Percentiles rank a stretch among this genome's conserved stretches.
phyloP scores from a whole-genome alignment of 73 alveolate species.

The Paramecium primaurelia region DNA sequence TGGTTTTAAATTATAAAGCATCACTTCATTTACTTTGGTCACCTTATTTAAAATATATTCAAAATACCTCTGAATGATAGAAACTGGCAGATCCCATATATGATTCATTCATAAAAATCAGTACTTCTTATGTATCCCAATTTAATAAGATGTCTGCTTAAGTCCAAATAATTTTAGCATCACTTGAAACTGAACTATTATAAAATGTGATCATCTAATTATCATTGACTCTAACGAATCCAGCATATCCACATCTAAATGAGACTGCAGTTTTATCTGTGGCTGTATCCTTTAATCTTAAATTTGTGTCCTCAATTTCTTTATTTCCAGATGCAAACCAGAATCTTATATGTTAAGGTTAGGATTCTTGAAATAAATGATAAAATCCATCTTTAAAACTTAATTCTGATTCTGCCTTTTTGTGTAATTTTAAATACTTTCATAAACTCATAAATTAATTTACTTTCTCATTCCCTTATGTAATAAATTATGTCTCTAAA shows the following conservation, averaged over 20 bases:
- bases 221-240: constrained; percentile 57
- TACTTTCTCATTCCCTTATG: background rate
- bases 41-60: constrained; percentile 30
- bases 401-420: background rate
- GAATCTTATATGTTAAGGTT: constrained; percentile 46
- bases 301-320: constrained; percentile 55
- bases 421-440: background rate
- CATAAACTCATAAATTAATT: background rate
- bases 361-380: background rate
- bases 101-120: constrained; percentile 36
- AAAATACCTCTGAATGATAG: constrained; percentile 23
- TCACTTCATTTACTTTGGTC: background rate
- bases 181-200: constrained; percentile 38
- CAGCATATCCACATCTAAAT: constrained; percentile 63
- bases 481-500: background rate
- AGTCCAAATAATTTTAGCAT: background rate
- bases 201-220: constrained; percentile 61
- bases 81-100: constrained; percentile 48
- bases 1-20: constrained; percentile 54
- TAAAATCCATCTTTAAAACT: constrained; percentile 28
- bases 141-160: constrained; percentile 50
- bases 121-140: constrained; percentile 31
- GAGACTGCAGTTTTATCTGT: constrained; percentile 51
- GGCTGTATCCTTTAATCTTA: constrained; percentile 44
- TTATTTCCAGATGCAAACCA: constrained; percentile 47